Percentiles rank a stretch among this genome's conserved stretches.
Conservation (phyloP, 331 rosid species). For the Rhamnella rubrinervis region DNA sequence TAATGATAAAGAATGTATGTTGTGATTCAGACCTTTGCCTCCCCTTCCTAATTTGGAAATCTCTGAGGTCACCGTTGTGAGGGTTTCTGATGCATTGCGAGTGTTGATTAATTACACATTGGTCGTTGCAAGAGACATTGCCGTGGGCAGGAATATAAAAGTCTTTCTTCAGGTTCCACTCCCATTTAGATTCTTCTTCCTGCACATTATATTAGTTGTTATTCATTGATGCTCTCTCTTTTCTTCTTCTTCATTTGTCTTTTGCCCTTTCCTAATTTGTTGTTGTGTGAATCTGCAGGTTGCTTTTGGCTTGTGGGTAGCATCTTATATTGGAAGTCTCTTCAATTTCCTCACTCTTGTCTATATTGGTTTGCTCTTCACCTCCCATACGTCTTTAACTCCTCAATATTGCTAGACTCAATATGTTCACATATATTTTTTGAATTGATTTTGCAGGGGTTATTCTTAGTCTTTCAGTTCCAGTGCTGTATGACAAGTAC, state of each 20-base stretch:
- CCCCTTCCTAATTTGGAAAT: slow-evolving; percentile 95
- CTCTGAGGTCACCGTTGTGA: slow-evolving; percentile 57
- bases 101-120: slow-evolving; percentile 61
- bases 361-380: slow-evolving; percentile 54
- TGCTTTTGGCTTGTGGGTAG: slow-evolving; percentile 54
- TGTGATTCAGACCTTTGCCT: slow-evolving; percentile 81
- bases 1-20: slow-evolving; percentile 10
- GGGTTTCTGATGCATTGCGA: slow-evolving; percentile 61
- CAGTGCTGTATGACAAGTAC: slow-evolving; percentile 80
- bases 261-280: neutral
- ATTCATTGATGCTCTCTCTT: neutral
- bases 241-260: neutral
- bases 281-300: slow-evolving; percentile 49
- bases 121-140: slow-evolving; percentile 71
- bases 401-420: neutral
- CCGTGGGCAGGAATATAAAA: slow-evolving; percentile 65
- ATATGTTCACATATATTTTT: neutral
- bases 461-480: slow-evolving; percentile 79
- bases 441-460: slow-evolving; percentile 47
- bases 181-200: slow-evolving; percentile 3
- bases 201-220: neutral
- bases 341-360: slow-evolving; percentile 71
- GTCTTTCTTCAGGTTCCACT: slow-evolving; percentile 64
- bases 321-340: slow-evolving; percentile 68
- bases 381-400: slow-evolving; percentile 4